Evolutionary conservation across 2,329 filamentous ascomycete species (phyloP).

Genomic region (Colletotrichum gloeosporioides): DNA sequence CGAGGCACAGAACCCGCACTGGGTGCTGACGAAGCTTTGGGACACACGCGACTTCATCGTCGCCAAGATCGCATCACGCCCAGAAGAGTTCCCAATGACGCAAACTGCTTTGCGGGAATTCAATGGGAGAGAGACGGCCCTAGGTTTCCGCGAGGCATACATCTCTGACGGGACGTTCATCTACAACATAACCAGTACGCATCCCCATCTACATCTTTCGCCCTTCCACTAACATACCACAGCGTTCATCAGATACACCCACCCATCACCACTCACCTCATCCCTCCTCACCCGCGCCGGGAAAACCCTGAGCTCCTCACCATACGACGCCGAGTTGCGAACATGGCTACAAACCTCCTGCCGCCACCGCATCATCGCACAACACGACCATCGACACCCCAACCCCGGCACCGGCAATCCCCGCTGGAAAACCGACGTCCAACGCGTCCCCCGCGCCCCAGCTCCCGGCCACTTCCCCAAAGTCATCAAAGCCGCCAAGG

Average conservation of each 20-base stretch:
- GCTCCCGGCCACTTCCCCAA: neutral
- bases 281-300: neutral
- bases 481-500: neutral
- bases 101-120: neutral
- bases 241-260: neutral
- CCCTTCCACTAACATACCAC: neutral
- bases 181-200: neutral
- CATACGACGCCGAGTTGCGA: neutral
- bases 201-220: neutral
- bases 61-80: neutral
- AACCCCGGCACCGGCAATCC: neutral
- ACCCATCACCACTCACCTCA: neutral
- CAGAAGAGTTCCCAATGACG: neutral
- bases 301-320: neutral
- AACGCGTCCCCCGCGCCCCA: fast-evolving
- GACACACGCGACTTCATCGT: neutral
- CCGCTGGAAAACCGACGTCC: neutral
- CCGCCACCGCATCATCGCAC: neutral
- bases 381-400: neutral
- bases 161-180: neutral
- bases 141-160: neutral
- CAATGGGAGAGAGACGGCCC: too few species aligned
- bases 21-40: neutral
- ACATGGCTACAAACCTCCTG: neutral
- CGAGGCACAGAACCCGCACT: neutral